Percentiles rank a stretch among this genome's conserved stretches.
phyloP scores from a whole-genome alignment of 2,329 filamentous ascomycete genomes.

The Neofusicoccum laricinum region DNA sequence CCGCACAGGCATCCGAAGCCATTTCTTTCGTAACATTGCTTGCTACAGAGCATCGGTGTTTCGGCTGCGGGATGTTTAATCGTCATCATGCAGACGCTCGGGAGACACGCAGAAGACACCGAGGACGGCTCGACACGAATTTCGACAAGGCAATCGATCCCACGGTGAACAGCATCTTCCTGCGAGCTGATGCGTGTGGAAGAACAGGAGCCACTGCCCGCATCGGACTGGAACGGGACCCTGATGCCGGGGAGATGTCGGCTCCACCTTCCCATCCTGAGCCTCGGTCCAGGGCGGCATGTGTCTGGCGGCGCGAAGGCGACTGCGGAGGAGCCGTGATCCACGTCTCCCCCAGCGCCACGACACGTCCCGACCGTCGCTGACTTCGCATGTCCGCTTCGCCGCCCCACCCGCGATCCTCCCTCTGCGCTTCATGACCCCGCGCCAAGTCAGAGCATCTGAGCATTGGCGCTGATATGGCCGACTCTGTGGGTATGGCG shows the following conservation, averaged over 20 bases:
- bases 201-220: too few relatives aligned
- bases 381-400: not conserved
- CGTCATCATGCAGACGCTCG: too few relatives aligned
- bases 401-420: not conserved
- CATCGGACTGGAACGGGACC: slow-evolving; percentile 2
- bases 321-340: slow-evolving; percentile 10
- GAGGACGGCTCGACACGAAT: too few relatives aligned
- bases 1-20: not conserved
- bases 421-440: slow-evolving; percentile 8
- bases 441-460: not conserved
- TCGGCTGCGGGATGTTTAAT: not conserved
- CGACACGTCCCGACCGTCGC: not conserved
- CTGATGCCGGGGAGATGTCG: not conserved
- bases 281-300: slow-evolving; percentile 13
- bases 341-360: slow-evolving; percentile 9
- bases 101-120: too few relatives aligned
- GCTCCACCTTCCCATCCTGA: slow-evolving; percentile 7
- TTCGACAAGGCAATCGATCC: too few relatives aligned
- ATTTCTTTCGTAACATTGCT: not conserved
- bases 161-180: too few relatives aligned
- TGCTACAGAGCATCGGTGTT: not conserved
- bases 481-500: slow-evolving; percentile 18
- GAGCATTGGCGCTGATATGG: slow-evolving; percentile 17
- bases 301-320: slow-evolving; percentile 8
- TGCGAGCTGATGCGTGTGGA: too few relatives aligned